Base-by-base conservation (phyloP, 2,329 filamentous ascomycete species). In the Talaromyces sp. region DNA sequence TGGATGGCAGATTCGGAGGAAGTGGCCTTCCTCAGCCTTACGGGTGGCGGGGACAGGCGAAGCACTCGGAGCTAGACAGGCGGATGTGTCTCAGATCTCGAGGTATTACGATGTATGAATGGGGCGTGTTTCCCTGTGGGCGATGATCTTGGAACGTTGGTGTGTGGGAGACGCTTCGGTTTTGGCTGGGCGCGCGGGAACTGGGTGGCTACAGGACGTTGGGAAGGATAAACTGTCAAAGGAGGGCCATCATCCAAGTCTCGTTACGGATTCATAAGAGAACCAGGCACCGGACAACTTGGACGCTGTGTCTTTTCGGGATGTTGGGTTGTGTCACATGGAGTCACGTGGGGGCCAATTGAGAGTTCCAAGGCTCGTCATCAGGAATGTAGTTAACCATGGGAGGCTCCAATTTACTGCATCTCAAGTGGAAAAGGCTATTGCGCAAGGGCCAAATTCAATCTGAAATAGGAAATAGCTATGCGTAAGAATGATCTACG, bases 1-100 rank as follows among this genome's bases (percentile, higher is more conserved):
- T 60, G 51, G 54, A 55, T 47, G 41, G 51, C 42, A 41, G 44
- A 27, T 50, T 63, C 60, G 61, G 58, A 61, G 51, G 29, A 24
- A 24, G 24, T 55, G 51, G 40, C 54, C 50, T 55, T 46, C 29
- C 33, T 57, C 52, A 61, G 57, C 57, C 57, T 57, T 62, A 57
- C 39, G 24, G 24, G 39, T 35, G 51, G 50, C 42, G 40, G 45
- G 17, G 44, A 36, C 35, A 11, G 20, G n/a, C 24, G 5, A n/a
- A n/a, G n/a, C n/a, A n/a, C n/a, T n/a, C n/a, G n/a, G n/a, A n/a
- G n/a, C n/a, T n/a, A n/a, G n/a, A n/a, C n/a, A n/a, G n/a, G n/a
- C n/a, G n/a, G n/a, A n/a, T n/a, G n/a, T n/a, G n/a, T n/a, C n/a
- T n/a, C n/a, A n/a, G n/a, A n/a, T n/a, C n/a, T n/a, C n/a, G n/a